Percentiles rank a stretch among this genome's conserved stretches.
Evolutionary conservation across 495 filamentous ascomycete genomes (phyloP).

Genomic region (Recurvomyces mirabilis): DNA sequence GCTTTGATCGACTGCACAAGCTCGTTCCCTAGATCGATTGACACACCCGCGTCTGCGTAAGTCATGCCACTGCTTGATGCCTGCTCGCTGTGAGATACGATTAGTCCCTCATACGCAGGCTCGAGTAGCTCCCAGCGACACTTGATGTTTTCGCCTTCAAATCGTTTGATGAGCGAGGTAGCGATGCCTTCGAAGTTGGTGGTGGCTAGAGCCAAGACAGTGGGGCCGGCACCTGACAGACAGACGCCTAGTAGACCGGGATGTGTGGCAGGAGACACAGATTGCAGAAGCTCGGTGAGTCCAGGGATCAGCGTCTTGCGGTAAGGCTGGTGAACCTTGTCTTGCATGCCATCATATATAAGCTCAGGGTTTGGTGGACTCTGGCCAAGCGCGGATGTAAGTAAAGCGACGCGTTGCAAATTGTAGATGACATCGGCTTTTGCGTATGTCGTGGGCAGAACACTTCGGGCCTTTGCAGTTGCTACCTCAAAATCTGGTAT

Average conservation of each 20-base stretch:
- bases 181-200: conserved; percentile 79
- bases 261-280: conserved; percentile 71
- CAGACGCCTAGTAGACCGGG: conserved; percentile 86
- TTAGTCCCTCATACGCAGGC: conserved; percentile 73
- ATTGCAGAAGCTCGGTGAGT: conserved; percentile 76
- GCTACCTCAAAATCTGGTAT: conserved; percentile 90
- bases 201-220: conserved; percentile 84
- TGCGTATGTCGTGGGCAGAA: conserved; percentile 65
- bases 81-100: conserved; percentile 35
- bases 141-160: conserved; percentile 56
- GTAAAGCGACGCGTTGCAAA: conserved; percentile 76
- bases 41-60: conserved; percentile 87
- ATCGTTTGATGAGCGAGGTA: conserved; percentile 33
- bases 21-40: conserved; percentile 81
- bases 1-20: conserved; percentile 83
- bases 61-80: conserved; percentile 46
- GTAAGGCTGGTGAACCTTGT: conserved; percentile 93
- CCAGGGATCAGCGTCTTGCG: conserved; percentile 80
- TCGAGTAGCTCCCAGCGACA: conserved; percentile 82
- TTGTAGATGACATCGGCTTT: conserved; percentile 85
- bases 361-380: conserved; percentile 84
- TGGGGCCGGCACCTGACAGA: conserved; percentile 85
- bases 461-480: conserved; percentile 74
- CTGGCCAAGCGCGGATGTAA: conserved; percentile 73
- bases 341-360: conserved; percentile 95